Evolutionary conservation across 768 basidiomycete species (phyloP).

Genomic region (Suillus bovinus): DNA sequence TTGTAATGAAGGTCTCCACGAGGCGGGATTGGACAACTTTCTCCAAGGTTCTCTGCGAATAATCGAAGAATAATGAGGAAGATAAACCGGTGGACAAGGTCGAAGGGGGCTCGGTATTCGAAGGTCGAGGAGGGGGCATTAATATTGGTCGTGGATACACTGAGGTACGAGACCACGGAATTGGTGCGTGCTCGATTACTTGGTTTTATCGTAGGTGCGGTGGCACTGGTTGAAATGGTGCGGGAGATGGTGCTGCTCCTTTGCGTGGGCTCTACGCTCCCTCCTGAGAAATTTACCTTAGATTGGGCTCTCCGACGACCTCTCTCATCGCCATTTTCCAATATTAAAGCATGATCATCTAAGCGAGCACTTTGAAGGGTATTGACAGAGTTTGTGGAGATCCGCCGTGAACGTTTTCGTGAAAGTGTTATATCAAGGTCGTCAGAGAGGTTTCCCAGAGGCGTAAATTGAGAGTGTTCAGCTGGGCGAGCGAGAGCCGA

Average conservation of each 20-base stretch:
- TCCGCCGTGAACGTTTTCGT: slow-evolving; percentile 58
- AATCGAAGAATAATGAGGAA: slow-evolving; percentile 47
- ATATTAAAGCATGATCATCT: slow-evolving; percentile 40
- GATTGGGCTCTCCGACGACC: slow-evolving; percentile 49
- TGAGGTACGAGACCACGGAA: slow-evolving; percentile 53
- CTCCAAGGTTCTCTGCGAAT: slow-evolving; percentile 70
- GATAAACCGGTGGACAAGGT: slow-evolving; percentile 21
- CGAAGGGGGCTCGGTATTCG: background rate
- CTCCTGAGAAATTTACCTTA: slow-evolving; percentile 40
- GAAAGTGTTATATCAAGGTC: slow-evolving; percentile 65
- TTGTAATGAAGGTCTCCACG: slow-evolving; percentile 73
- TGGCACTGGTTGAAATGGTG: slow-evolving; percentile 16
- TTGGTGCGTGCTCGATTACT: slow-evolving; percentile 47
- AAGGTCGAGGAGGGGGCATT: background rate
- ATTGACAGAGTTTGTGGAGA: slow-evolving; percentile 57
- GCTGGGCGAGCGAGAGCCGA: slow-evolving; percentile 72
- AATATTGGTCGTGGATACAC: slow-evolving; percentile 15
- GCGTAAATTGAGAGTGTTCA: slow-evolving; percentile 58
- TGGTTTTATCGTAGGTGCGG: slow-evolving; percentile 37
- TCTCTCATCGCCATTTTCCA: slow-evolving; percentile 35
- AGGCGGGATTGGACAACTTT: slow-evolving; percentile 70
- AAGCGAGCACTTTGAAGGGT: slow-evolving; percentile 47
- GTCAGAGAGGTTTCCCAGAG: slow-evolving; percentile 61
- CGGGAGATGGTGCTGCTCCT: slow-evolving; percentile 18
- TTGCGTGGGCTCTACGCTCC: slow-evolving; percentile 14